These are phyloP conservation scores for Podaxis mareebaensis DNA, from an alignment of 768 basidiomycete species.

Conservation along the genomic window DNA sequence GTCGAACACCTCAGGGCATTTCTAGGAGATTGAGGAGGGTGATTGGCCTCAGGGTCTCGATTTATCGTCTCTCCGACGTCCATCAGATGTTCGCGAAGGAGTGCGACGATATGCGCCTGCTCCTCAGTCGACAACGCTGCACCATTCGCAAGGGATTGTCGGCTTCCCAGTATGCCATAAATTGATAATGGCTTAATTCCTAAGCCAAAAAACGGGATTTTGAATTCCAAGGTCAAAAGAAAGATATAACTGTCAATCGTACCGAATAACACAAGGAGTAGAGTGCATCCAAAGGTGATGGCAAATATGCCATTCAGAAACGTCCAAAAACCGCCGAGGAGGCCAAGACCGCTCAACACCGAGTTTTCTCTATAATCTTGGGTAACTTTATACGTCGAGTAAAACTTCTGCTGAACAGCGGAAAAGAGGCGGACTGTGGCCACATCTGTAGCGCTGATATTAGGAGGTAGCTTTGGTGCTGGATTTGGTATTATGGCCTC, in stretches of 20 bases:
- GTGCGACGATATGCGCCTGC: background rate
- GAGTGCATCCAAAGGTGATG: slow-evolving; percentile 12
- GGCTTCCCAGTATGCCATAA: background rate
- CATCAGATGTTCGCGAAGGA: background rate
- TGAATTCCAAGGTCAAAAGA: background rate
- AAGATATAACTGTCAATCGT: background rate
- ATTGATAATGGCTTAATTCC: slow-evolving; percentile 7
- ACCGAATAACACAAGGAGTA: slow-evolving; percentile 12
- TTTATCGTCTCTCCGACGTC: background rate
- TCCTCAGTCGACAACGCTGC: background rate
- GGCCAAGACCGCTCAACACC: slow-evolving; percentile 8
- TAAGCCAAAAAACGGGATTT: background rate
- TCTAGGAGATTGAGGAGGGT: too few species aligned
- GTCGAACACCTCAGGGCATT: too few species aligned
- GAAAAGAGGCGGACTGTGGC: background rate
- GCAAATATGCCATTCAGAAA: slow-evolving; percentile 12
- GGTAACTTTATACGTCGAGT: background rate
- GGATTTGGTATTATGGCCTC: background rate
- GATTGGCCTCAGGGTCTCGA: too few species aligned
- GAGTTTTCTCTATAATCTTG: slow-evolving; percentile 16
- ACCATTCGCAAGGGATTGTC: background rate
- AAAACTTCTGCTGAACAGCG: background rate
- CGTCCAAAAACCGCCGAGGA: slow-evolving; percentile 17
- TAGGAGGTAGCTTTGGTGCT: background rate
- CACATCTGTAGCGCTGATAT: background rate